Evolutionary conservation across 768 basidiomycete species (phyloP), one percentile per base, ranked within the genome.

Genomic region (Postia placenta): DNA sequence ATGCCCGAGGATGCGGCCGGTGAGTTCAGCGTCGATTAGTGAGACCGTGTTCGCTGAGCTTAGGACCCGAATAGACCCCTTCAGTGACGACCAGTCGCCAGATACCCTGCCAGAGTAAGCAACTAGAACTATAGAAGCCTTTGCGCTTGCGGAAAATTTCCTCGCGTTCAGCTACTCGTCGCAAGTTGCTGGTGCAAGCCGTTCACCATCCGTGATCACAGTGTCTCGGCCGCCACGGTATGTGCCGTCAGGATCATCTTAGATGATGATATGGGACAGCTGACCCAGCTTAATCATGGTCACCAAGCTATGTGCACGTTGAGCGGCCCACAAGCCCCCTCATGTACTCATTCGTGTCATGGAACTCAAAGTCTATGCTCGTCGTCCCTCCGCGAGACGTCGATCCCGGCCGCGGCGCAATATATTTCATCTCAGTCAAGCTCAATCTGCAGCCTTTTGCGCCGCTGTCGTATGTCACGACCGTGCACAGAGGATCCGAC

Each of bases 361-460:
- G 71, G 70, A 56, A 58, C 47, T 35, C 50, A 19, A 58, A 64
- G 33, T 60, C 64, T 11, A 70, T 72, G 62, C 57, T 69, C 20
- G 57, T 74, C 5, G 57, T 73, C 46, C 72, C 72, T 1, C 70
- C 69, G 27, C 41, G 49, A 11, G 53, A 56, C 2, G 49, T 56
- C 11, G 41, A 57, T 12, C 54, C 49, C 15, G 62, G 60, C 15
- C 60, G 58, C 27, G 49, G 55, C 4, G 70, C 74, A 1, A 44
- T 72, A 14, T 75, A 74, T 48, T 67, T 67, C n/a, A 69, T 77
- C 27, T 62, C 69, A 4, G 70, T 72, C 1, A 56, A 65, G 4
- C 63, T 77, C 25, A 71, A 75, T 49, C 63, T 76, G 15, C 71
- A 72, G 49, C 75, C 74, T 2, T 73, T 76, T 44, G 61, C 71